Base-by-base conservation (phyloP, 176 grass and related monocot species). In the Avena sativa region DNA sequence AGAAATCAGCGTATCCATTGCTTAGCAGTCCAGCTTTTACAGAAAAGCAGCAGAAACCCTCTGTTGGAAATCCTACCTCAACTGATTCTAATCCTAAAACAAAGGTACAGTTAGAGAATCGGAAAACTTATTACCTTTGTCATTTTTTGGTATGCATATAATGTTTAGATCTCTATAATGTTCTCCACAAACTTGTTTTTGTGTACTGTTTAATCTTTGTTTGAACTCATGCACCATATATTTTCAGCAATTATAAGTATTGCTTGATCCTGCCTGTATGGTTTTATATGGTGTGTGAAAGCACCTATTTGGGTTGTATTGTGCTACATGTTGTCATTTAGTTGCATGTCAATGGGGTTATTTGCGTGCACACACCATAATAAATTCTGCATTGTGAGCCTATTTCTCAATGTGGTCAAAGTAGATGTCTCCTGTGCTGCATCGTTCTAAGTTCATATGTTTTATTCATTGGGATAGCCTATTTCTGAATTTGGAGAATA, bases 11-110 rank as follows among this genome's bases (percentile, higher is more conserved):
- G 38, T 32, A 82, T 64, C 77, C 87, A 55, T 89, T 85, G 84
- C 83, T 60, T 80, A 81, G 83, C 28, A 73, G 71, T 4, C 23
- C 17, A 60, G 78, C 80, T 34, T 87, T 79, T 30, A 79, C 74
- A 2, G 89, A 93, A 16, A 90, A 76, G 55, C 68, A 78, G 38
- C 78, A 49, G 28, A 91, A 75, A 62, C 71, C 60, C 67, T 55
- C 87, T 48, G 74, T 61, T 23, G 83, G 84, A 40, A 88, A 66
- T 87, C 67, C 53, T 79, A 76, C 78, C 40, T 92, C 89, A 14
- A 79, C 70, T 19, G 23, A 55, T 67, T 87, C 71, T 59, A 86
- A 75, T 51, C 60, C 40, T 87, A 89, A 65, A 80, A 91, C 26
- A 85, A 91, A 86, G 86, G 79, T 71, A 82, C 57, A 62, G 32